phyloP scores from a whole-genome alignment of 495 filamentous ascomycete species.

The Daldinia decipiens region DNA sequence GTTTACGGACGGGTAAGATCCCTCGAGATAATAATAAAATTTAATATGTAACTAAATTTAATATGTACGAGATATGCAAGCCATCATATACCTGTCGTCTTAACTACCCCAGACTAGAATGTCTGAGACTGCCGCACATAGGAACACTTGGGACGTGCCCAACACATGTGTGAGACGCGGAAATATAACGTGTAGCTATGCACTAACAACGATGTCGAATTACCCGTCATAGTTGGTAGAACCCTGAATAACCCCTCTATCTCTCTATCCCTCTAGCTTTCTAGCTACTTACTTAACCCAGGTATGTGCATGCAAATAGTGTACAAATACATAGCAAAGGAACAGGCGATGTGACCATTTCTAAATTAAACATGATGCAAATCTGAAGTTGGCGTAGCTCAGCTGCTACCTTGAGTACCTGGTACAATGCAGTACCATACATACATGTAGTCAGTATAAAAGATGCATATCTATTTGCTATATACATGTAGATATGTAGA shows the following conservation, averaged over 20 bases:
- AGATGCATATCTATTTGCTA: too few species aligned
- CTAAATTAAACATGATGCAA: constrained; percentile 24
- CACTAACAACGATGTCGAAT: constrained; percentile 6
- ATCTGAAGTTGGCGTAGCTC: neutral
- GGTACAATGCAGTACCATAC: neutral
- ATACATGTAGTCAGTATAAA: too few species aligned
- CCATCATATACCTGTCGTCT: constrained; percentile 16
- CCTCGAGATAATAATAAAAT: constrained; percentile 16
- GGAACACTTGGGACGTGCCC: constrained; percentile 29
- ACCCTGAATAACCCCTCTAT: neutral
- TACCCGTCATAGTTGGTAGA: neutral
- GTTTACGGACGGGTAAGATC: constrained; percentile 22
- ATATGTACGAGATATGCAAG: constrained; percentile 30
- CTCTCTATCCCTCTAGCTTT: too few species aligned
- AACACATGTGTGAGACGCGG: constrained; percentile 22
- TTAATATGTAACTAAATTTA: constrained; percentile 22
- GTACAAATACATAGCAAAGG: constrained; percentile 3
- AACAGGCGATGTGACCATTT: constrained; percentile 31
- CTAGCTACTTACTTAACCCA: neutral
- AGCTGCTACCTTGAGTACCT: neutral
- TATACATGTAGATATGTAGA: too few species aligned
- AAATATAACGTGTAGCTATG: constrained; percentile 23
- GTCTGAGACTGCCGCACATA: constrained; percentile 24
- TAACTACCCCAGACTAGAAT: constrained; percentile 34
- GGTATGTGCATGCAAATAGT: neutral